phyloP scores from a whole-genome alignment of 2,329 filamentous ascomycete species.

The Cladosporium cucumerinum region DNA sequence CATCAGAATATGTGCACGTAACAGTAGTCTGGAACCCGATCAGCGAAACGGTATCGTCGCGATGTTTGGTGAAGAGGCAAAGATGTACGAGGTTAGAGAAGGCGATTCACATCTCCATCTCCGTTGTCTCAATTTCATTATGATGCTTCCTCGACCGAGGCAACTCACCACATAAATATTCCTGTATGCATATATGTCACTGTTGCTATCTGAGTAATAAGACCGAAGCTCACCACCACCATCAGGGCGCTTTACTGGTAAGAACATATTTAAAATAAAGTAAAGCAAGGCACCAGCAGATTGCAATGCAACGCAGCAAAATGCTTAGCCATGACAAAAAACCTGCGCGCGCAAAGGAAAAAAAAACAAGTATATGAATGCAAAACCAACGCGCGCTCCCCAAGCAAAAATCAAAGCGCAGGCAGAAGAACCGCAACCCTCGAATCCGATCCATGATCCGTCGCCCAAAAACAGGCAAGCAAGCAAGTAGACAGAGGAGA shows the following conservation, averaged over 20 bases:
- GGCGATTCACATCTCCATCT: background rate
- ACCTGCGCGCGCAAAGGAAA: background rate
- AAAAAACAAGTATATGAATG: background rate
- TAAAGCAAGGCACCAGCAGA: background rate
- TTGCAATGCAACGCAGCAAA: background rate
- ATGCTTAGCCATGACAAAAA: background rate
- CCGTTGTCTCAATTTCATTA: background rate
- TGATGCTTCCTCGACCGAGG: background rate
- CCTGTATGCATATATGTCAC: too few species aligned
- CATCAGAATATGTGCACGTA: background rate
- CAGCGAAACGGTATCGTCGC: background rate
- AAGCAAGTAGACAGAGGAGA: background rate
- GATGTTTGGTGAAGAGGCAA: background rate
- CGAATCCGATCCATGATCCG: background rate
- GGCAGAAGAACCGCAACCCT: background rate
- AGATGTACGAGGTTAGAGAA: background rate
- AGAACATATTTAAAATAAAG: background rate
- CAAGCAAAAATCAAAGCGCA: background rate
- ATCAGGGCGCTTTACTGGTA: background rate
- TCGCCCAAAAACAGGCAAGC: background rate
- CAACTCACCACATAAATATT: background rate
- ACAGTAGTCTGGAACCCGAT: background rate
- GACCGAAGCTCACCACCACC: too few species aligned
- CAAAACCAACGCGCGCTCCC: background rate
- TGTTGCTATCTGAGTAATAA: background rate